Conservation (phyloP, 768 basidiomycete species). For the Chalciporus pseudorubinellus region DNA sequence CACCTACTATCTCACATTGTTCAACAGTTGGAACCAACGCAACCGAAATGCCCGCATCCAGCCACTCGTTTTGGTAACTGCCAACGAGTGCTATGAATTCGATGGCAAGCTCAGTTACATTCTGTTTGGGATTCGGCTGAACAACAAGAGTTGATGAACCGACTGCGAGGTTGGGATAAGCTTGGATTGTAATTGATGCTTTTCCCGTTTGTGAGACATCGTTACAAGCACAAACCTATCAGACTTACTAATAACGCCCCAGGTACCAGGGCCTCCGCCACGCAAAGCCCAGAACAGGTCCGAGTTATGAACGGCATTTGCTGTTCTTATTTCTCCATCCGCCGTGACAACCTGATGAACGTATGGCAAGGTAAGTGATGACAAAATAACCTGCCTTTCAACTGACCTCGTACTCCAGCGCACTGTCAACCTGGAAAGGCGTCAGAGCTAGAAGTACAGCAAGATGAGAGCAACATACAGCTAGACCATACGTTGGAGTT, state of each 20-base stretch:
- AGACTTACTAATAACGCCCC: conserved; percentile 21
- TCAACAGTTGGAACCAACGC: neutral
- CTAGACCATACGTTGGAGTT: too few species aligned
- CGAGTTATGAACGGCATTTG: conserved; percentile 39
- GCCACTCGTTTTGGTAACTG: conserved; percentile 11
- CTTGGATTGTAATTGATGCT: conserved; percentile 9
- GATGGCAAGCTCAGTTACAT: conserved; percentile 8
- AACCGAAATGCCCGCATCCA: conserved; percentile 9
- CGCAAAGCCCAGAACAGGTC: conserved; percentile 56
- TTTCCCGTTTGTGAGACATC: too few species aligned
- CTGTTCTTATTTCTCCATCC: conserved; percentile 36
- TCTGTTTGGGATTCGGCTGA: conserved; percentile 9
- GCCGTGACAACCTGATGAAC: conserved; percentile 35
- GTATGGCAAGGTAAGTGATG: too few species aligned
- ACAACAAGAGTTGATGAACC: conserved; percentile 7
- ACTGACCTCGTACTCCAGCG: too few species aligned
- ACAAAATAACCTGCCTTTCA: too few species aligned
- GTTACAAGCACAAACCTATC: too few species aligned
- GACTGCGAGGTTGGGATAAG: conserved; percentile 6
- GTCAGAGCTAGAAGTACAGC: conserved; percentile 24
- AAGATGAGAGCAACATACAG: too few species aligned
- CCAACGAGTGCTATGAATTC: conserved; percentile 18
- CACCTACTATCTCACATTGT: neutral
- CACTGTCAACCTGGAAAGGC: conserved; percentile 37
- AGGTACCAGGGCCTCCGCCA: conserved; percentile 51